phyloP scores from a whole-genome alignment of 305 asterid species.

The Nicotiana rustica region DNA sequence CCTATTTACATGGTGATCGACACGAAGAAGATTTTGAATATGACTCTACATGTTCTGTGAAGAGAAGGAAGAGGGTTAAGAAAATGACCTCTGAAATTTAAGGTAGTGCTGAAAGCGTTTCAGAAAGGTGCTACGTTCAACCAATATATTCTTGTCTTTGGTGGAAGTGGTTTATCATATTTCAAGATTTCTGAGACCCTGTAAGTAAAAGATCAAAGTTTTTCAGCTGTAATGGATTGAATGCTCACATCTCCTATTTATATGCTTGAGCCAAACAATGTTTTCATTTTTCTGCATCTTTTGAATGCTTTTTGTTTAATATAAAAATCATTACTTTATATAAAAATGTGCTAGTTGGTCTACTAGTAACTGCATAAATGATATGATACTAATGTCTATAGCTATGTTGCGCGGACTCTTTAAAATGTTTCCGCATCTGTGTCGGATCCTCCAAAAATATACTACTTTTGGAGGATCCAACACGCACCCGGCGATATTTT shows the following conservation, averaged over 20 bases:
- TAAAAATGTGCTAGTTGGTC: no score
- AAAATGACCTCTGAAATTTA: not conserved
- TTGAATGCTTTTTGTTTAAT: not conserved
- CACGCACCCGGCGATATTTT: no score
- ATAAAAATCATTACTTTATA: no score
- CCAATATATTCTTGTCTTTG: not conserved
- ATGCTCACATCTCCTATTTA: no score
- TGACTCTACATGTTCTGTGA: conserved; percentile 8
- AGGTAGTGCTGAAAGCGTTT: not conserved
- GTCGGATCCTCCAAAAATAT: no score
- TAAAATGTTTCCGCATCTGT: no score
- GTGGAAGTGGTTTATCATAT: not conserved
- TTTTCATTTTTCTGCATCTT: not conserved
- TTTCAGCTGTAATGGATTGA: not conserved
- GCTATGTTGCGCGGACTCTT: no score
- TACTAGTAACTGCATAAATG: no score
- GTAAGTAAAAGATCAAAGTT: no score
- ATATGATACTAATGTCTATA: no score
- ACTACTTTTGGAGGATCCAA: no score
- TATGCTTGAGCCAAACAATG: not conserved
- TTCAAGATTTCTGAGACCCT: not conserved
- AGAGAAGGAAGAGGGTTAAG: not conserved
- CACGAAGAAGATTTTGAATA: conserved; percentile 36
- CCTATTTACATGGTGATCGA: conserved; percentile 39
- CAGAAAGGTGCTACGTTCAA: not conserved